Evolutionary conservation across 176 grass and related monocot species (phyloP), one percentile per base, ranked within the genome.

Genomic region (Carex pumila): DNA sequence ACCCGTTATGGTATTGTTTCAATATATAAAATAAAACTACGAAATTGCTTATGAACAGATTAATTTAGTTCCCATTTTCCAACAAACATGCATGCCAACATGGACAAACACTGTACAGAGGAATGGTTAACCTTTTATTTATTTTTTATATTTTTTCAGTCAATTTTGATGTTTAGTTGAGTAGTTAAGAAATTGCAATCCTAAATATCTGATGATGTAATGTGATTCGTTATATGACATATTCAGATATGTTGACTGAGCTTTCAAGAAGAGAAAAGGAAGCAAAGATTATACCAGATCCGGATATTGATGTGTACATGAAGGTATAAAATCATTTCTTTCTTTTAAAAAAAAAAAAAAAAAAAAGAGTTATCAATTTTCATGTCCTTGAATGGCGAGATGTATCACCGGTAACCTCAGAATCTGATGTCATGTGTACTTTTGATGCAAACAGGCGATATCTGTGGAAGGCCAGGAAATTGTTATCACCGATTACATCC

Each of bases 251-350:
- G 96, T 87, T 98, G 61, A 21, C 85, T 60, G 94, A 97, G 84
- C 85, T 97, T 14, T 97, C 94, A 64, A 92, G 92, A 89, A 92
- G 94, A 85, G 94, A 97, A 81, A 97, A 94, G 71, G 92, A 92
- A 84, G 94, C 94, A 53, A 91, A 71, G 63, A 97, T 97, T 54
- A 91, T 94, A 62, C 94, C 94, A 79, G 94, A 97, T 86, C 92
- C 89, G 62, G 92, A 94, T 70, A 83, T 97, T n/a, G 94, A 97
- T 88, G 88, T 94, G 71, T 97, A 91, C 56, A 97, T 97, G 94
- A 97, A 97, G 92, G 94, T 92, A 66, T 41, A 32, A 59, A 8
- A 11, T 7, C 3, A 1, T 49, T 21, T 30, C 80, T 81, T 83
- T 70, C 78, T 30, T 68, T 4, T 25, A 25, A 0, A 25, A 25